Evolutionary conservation across 139 green algal species (phyloP), one percentile per base, ranked within the genome.

Genomic region (Picochlorum sp.): DNA sequence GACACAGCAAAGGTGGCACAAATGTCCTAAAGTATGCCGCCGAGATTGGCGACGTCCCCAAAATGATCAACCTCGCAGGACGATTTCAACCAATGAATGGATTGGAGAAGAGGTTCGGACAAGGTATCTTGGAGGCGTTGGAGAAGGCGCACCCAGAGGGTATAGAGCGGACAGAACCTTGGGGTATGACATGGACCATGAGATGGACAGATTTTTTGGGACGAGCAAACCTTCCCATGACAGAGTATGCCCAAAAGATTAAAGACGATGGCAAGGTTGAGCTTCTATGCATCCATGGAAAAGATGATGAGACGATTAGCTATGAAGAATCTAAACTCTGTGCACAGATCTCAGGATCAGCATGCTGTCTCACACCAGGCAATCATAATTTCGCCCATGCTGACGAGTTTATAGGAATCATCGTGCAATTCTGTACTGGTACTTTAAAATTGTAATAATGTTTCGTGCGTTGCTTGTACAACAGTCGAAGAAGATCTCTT

Each of bases 331-430:
- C 23, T 0, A 49, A 59, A 14, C 10, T 30, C 14, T 66, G 28
- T 57, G 37, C 61, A 4, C 13, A 3, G 9, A 45, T 80, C 3
- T 56, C 49, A 26, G 61, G 64, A 49, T 34, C 49, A 26, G 47
- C 26, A 23, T 62, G 78, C 18, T n/a, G 38, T 20, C 21, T 80
- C 34, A 60, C 78, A 24, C 55, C 71, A 14, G 73, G 73, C 3
- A 72, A 80, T 60, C 73, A 80, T 45, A 79, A 79, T 60, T 80
- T 70, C 60, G 55, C 16, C 2, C n/a, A 21, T 9, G 32, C 16
- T 52, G 62, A 61, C 44, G 62, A 71, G 15, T 62, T 16, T 11
- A 11, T 32, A 49, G 18, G 61, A 44, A 63, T 79, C 47, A 61
- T 63, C 20, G 9, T 20, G 4, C 18, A 44, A 15, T 62, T 79